phyloP scores from a whole-genome alignment of 2,329 filamentous ascomycete genomes.

The Curvularia hawaiiensis region DNA sequence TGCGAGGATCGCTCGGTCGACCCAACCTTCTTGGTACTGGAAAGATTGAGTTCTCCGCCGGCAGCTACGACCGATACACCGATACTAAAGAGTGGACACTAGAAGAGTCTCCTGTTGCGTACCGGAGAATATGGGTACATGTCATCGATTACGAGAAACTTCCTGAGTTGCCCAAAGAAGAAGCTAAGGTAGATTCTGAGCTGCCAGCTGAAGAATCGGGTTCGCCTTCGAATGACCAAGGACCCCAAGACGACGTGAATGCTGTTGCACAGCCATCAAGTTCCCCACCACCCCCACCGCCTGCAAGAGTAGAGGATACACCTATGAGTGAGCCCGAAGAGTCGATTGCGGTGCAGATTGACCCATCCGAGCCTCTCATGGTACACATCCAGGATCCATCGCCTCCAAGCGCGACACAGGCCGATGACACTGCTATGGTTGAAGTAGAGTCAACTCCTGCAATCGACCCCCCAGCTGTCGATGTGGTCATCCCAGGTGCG shows the following conservation, averaged over 20 bases:
- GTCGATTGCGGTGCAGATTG: conserved; percentile 6
- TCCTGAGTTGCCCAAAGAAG: conserved; percentile 34
- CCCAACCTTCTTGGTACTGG: conserved; percentile 40
- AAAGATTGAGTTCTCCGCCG: conserved; percentile 41
- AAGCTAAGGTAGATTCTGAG: conserved; percentile 4
- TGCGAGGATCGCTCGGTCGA: conserved; percentile 34
- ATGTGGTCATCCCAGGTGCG: conserved; percentile 27
- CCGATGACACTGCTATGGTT: conserved; percentile 31
- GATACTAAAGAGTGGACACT: conserved; percentile 37
- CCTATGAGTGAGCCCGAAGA: conserved; percentile 49
- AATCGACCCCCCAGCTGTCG: conserved; percentile 28
- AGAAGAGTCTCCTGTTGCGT: conserved; percentile 27
- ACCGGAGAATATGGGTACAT: conserved; percentile 43
- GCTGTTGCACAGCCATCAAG: conserved; percentile 4
- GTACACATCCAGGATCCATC: conserved; percentile 9
- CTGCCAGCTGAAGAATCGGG: conserved; percentile 3
- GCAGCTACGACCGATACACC: conserved; percentile 33
- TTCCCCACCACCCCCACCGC: conserved; percentile 12
- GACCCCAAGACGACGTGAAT: neutral
- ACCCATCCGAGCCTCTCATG: conserved; percentile 9
- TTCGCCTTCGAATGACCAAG: neutral
- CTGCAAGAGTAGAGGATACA: conserved; percentile 39
- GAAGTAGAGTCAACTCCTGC: conserved; percentile 25
- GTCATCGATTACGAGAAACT: conserved; percentile 38
- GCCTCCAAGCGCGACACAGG: conserved; percentile 7